Conservation (phyloP, 352 stramenopile species). For the Phytophthora uliginosa region DNA sequence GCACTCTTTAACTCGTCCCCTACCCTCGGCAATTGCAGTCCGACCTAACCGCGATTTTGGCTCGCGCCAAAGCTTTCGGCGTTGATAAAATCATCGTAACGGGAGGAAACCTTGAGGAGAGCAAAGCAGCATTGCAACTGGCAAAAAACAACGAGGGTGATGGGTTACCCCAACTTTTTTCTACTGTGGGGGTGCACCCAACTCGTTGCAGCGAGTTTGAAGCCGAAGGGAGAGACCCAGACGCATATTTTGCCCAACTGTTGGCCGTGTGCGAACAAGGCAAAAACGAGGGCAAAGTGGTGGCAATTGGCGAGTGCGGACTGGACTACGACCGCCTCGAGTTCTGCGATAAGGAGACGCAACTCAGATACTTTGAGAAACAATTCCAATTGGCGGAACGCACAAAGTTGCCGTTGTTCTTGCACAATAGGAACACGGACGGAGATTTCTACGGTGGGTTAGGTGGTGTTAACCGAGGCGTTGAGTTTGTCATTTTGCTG, state of each 20-base stretch:
- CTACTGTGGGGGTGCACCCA: slow-evolving; percentile 92
- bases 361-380: slow-evolving; percentile 94
- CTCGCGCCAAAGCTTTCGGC: slow-evolving; percentile 83
- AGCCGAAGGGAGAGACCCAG: slow-evolving; percentile 52
- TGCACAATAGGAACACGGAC: slow-evolving; percentile 97
- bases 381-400: slow-evolving; percentile 93
- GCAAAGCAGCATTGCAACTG: slow-evolving; percentile 45
- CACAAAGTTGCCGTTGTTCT: slow-evolving; percentile 94
- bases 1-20: slow-evolving; percentile 9
- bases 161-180: slow-evolving; percentile 53
- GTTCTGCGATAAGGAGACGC: slow-evolving; percentile 94
- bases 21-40: slow-evolving; percentile 36
- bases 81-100: slow-evolving; percentile 95
- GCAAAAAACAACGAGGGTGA: slow-evolving; percentile 25
- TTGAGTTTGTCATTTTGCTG: slow-evolving; percentile 2
- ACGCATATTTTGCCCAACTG: slow-evolving; percentile 74
- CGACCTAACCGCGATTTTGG: slow-evolving; percentile 91
- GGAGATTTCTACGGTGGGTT: slow-evolving; percentile 92
- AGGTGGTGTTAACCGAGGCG: background rate
- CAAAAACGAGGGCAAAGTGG: slow-evolving; percentile 71
- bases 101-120: slow-evolving; percentile 67
- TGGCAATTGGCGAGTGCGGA: slow-evolving; percentile 97
- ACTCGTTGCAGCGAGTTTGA: slow-evolving; percentile 94
- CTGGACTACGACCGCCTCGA: slow-evolving; percentile 98
- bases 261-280: slow-evolving; percentile 68